These are phyloP conservation scores for Yamadazyma diddensiae DNA, from an alignment of 1,139 yeast genomes.

Conservation along the genomic window DNA sequence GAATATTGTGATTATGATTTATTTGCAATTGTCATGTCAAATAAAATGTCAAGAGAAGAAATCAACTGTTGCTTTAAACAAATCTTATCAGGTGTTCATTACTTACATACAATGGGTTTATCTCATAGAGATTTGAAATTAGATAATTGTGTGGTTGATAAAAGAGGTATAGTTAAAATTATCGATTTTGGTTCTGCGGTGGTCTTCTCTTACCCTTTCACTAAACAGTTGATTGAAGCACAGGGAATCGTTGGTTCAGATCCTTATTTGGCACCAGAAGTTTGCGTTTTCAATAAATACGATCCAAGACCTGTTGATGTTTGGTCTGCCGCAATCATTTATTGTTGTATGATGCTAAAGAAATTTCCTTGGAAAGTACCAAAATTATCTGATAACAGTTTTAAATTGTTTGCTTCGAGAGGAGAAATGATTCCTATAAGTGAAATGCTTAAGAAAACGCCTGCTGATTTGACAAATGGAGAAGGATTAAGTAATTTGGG, in stretches of 20 bases:
- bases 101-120: constrained; percentile 82
- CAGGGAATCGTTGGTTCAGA: constrained; percentile 94
- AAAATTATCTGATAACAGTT: constrained; percentile 78
- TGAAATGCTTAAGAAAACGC: constrained; percentile 41
- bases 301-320: constrained; percentile 94
- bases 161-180: constrained; percentile 80
- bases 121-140: constrained; percentile 91
- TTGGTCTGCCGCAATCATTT: constrained; percentile 91
- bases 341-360: constrained; percentile 91
- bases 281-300: constrained; percentile 73
- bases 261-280: constrained; percentile 94
- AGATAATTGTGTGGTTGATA: constrained; percentile 89
- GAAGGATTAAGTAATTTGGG: constrained; percentile 22
- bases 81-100: constrained; percentile 75
- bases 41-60: constrained; percentile 83
- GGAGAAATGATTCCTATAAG: constrained; percentile 43
- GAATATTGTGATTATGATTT: constrained; percentile 92
- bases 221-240: constrained; percentile 73
- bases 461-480: constrained; percentile 18
- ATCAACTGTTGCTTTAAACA: constrained; percentile 90
- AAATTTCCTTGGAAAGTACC: constrained; percentile 98
- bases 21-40: constrained; percentile 94
- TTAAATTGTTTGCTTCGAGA: constrained; percentile 58
- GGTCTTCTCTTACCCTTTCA: constrained; percentile 87
- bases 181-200: constrained; percentile 96